phyloP scores from a whole-genome alignment of 108 stramenopile species.

The Halocafeteria seosinensis region DNA sequence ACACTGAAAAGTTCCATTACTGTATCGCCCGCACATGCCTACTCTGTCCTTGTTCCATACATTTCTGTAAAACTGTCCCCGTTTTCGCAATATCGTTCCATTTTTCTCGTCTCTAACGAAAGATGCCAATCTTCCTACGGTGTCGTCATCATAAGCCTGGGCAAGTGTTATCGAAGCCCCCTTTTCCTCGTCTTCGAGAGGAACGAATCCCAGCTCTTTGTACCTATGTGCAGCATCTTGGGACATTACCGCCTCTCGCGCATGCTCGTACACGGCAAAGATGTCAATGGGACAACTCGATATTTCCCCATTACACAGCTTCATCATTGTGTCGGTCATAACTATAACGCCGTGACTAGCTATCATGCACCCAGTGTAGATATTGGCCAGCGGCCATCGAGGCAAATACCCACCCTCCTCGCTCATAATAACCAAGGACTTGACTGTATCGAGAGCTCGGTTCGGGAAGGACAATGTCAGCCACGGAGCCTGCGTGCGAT shows the following conservation, averaged over 20 bases:
- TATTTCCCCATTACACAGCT: neutral
- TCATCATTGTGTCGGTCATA: conserved; percentile 2
- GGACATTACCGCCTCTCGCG: too few relatives aligned
- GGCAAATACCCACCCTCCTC: neutral
- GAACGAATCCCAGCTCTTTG: too few relatives aligned
- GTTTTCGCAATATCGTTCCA: too few relatives aligned
- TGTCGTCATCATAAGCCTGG: too few relatives aligned
- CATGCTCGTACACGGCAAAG: too few relatives aligned
- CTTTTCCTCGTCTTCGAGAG: too few relatives aligned
- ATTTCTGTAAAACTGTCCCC: neutral
- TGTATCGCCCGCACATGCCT: neutral
- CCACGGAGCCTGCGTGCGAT: conserved; percentile 4
- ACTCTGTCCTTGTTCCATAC: too few relatives aligned
- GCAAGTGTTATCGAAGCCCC: too few relatives aligned
- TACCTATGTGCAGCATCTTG: too few relatives aligned
- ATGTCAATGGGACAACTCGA: too few relatives aligned
- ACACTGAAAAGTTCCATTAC: neutral
- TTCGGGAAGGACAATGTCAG: neutral
- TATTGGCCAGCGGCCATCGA: conserved; percentile 8
- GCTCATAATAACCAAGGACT: neutral
- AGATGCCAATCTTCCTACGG: too few relatives aligned
- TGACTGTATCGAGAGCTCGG: neutral
- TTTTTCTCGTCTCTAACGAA: too few relatives aligned
- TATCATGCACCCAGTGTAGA: conserved; percentile 12
- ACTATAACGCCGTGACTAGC: neutral